Base-by-base conservation (phyloP, 2,329 filamentous ascomycete genomes). In the Venturia aucupariae region DNA sequence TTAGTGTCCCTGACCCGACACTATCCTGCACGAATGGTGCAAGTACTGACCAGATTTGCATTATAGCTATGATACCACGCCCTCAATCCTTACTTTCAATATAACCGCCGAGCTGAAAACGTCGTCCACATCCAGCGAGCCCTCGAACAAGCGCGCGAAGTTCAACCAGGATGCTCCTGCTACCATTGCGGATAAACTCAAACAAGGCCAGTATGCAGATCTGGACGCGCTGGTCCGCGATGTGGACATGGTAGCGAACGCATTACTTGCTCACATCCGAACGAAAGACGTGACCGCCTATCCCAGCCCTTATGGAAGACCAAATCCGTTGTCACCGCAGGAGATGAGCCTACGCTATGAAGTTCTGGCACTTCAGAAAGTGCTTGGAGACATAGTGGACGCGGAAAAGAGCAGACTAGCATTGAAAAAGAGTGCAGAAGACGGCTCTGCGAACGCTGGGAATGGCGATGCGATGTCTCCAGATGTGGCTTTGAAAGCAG, bases 131-230 rank as follows among this genome's bases (percentile, higher is more conserved):
- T 73, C 75, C 35, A 72, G 73, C 39, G 77, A 79, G 66, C 76
- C 77, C 55, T 74, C 76, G 30, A 68, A 73, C 35, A 82, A 82
- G 70, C 79, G 79, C 67, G 71, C 76, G 39, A 79, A 78, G 68
- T 68, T 79, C 46, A 73, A 75, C 15, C 72, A 75, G 7, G 62
- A 70, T 46, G 68, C 67, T 44, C 66, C 72, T 66, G 65, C 65
- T 10, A 75, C 71, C 11, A 78, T 82, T 41, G 68, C 73, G 5
- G 71, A 67, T 38, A 75, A 75, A 64, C 68, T 81, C 24, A 67
- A 73, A 39, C 69, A 70, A 46, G 72, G 73, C 48, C 69, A 70
- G 1, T 82, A 82, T 68, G 64, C 70, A 5, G 74, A 75, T 8
- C 69, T 81, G 19, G 72, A 76, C 7, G 74, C 74, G n/a, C 69